A percentile compares a stretch with the other conserved stretches of the same genome.
These are phyloP conservation scores for Cercospora citrullina DNA, from an alignment of 2,329 filamentous ascomycete species.

Conservation along the genomic window DNA sequence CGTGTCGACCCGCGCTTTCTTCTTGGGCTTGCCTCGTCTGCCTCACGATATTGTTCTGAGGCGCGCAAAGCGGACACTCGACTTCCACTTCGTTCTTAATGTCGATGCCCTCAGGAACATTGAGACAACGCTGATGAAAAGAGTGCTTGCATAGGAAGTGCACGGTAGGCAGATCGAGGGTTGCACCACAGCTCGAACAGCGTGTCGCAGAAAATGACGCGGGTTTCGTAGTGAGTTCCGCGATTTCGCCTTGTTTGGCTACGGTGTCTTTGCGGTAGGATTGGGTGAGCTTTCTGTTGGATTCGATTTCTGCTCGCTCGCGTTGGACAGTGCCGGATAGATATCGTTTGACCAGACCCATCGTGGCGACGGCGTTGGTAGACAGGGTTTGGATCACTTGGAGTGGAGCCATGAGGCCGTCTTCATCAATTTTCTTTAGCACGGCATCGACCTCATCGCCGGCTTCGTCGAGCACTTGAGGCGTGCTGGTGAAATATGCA, in stretches of 20 bases:
- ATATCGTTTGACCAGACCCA: slow-evolving; percentile 96
- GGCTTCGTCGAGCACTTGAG: slow-evolving; percentile 77
- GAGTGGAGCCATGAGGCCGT: slow-evolving; percentile 89
- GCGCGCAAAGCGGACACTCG: slow-evolving; percentile 84
- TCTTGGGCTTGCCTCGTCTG: slow-evolving; percentile 84
- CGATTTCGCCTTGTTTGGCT: slow-evolving; percentile 74
- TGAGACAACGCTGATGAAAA: slow-evolving; percentile 90
- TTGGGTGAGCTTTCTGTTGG: slow-evolving; percentile 76
- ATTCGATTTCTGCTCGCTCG: slow-evolving; percentile 80
- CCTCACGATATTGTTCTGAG: slow-evolving; percentile 81
- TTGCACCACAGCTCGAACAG: slow-evolving; percentile 76
- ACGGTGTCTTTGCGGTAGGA: slow-evolving; percentile 84
- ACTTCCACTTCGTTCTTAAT: slow-evolving; percentile 59
- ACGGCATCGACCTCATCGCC: slow-evolving; percentile 76
- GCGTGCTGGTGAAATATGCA: slow-evolving; percentile 87
- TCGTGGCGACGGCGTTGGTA: slow-evolving; percentile 79
- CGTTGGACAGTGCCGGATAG: slow-evolving; percentile 83
- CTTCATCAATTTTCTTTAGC: slow-evolving; percentile 81
- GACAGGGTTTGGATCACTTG: slow-evolving; percentile 93
- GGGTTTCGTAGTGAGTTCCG: slow-evolving; percentile 74
- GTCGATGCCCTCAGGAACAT: slow-evolving; percentile 49
- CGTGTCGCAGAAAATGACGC: slow-evolving; percentile 87
- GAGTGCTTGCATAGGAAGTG: slow-evolving; percentile 97
- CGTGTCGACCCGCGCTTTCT: slow-evolving; percentile 82
- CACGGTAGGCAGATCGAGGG: slow-evolving; percentile 82